Percentiles rank a stretch among this genome's conserved stretches.
Evolutionary conservation across 2,329 filamentous ascomycete species (phyloP).

Genomic region (Elsinoe perseae): DNA sequence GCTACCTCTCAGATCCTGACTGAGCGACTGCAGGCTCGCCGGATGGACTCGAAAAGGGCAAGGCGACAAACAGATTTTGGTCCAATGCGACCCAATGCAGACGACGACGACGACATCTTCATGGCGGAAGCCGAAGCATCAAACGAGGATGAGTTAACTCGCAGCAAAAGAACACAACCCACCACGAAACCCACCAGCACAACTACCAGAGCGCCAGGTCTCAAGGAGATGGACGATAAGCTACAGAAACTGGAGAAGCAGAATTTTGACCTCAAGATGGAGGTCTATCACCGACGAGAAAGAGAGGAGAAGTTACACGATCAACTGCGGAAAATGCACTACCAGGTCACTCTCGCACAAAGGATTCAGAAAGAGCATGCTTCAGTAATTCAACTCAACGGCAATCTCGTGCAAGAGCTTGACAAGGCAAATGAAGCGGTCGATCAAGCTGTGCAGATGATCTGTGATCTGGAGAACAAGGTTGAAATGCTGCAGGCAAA

Average conservation of each 20-base stretch:
- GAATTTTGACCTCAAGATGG: conserved; percentile 69
- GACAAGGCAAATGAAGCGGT: conserved; percentile 63
- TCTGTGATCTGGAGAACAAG: conserved; percentile 54
- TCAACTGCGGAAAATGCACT: conserved; percentile 48
- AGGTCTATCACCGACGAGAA: conserved; percentile 62
- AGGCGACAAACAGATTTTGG: conserved; percentile 29
- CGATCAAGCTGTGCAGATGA: conserved; percentile 62
- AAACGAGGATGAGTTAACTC: conserved; percentile 16
- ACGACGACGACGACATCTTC: conserved; percentile 32
- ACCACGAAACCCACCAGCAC: conserved; percentile 19
- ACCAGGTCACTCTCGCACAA: conserved; percentile 37
- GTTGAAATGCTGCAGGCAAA: conserved; percentile 24
- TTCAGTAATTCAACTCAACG: conserved; percentile 52
- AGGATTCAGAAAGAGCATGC: conserved; percentile 33
- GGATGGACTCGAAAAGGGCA: conserved; percentile 26
- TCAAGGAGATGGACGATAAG: conserved; percentile 62
- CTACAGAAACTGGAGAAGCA: conserved; percentile 64
- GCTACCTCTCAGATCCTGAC: conserved; percentile 28
- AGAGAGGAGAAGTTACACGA: conserved; percentile 54
- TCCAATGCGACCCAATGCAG: conserved; percentile 19
- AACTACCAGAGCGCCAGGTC: conserved; percentile 37
- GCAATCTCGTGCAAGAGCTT: conserved; percentile 51
- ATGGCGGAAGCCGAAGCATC: conserved; percentile 27
- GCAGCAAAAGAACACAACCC: conserved; percentile 14
- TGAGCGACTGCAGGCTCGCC: conserved; percentile 29